Base-by-base conservation (phyloP, 2,329 filamentous ascomycete species). In the Pseudopithomyces maydicus region DNA sequence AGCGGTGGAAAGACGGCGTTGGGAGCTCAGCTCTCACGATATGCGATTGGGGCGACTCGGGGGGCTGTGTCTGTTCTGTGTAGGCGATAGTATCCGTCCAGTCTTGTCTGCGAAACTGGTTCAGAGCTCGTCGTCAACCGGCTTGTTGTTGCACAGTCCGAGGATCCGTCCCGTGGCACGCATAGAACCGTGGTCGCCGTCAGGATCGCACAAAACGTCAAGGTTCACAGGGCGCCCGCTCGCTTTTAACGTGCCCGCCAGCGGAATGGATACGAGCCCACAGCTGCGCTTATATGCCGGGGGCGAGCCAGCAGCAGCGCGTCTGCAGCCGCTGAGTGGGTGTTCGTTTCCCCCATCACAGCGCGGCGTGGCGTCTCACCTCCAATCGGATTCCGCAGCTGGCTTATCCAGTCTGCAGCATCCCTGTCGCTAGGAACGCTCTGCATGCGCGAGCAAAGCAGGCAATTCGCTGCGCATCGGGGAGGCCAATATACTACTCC, bases 261-360 rank as follows among this genome's bases (percentile, higher is more conserved):
- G 48, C 54, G 35, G 44, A 52, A 48, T 15, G 7, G n/a, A 15
- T 17, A 41, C 38, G 38, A 41, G 38, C 42, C 17, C 45, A 54
- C 36, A 6, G 19, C 56, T 56, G 36, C 50, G 51, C 42, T 36
- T 32, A 39, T 8, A 39, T 63, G 63, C 63, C 64, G 62, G 63
- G 67, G 57, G 64, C 47, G 14, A 50, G 47, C 47, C 47, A 50
- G 47, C 47, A 50, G 22, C 35, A 23, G 56, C 35, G 58, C 61
- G 54, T 61, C 66, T 62, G 64, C 62, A 67, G 67, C 45, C 68
- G 69, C 69, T 70, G 69, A 73, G 61, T 72, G 70, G 69, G 64
- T 66, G 53, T 63, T 63, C 58, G 57, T 59, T 64, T 61, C 54
- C 61, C 66, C 64, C 53, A 70, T 73, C 71, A 72, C 70, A 68